Percentiles rank a stretch among this genome's conserved stretches.
Evolutionary conservation across 129 eudicot species (phyloP).

Genomic region (Saussurea involucrata): DNA sequence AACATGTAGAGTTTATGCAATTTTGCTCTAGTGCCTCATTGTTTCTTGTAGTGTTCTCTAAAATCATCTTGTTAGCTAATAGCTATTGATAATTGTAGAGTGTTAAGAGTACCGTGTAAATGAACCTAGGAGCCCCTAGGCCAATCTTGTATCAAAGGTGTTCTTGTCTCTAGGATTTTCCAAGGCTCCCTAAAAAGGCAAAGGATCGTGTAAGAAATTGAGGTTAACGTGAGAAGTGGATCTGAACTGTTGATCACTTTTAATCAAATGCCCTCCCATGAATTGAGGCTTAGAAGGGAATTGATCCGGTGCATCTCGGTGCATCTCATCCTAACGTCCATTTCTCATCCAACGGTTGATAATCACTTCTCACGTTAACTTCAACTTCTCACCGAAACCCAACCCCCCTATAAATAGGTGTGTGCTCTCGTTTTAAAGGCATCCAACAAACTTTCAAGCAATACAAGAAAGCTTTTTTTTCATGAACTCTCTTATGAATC

Average conservation of each 20-base stretch:
- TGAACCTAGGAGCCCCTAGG: slow-evolving; percentile 1
- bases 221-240: too few species aligned
- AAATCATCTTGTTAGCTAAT: neutral
- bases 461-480: neutral
- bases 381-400: too few species aligned
- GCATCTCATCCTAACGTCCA: too few species aligned
- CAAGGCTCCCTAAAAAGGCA: neutral
- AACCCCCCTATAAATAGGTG: neutral
- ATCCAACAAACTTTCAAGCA: neutral
- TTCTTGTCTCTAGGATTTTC: neutral
- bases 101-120: neutral
- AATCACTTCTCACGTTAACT: too few species aligned
- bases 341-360: too few species aligned
- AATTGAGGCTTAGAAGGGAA: too few species aligned
- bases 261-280: too few species aligned
- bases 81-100: neutral
- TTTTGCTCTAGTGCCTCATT: neutral
- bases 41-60: neutral
- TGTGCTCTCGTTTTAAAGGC: neutral
- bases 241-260: too few species aligned
- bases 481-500: neutral
- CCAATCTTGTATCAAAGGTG: neutral
- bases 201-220: too few species aligned
- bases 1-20: neutral
- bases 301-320: too few species aligned